phyloP scores from a whole-genome alignment of 1,284 basidiomycete genomes.

The Anthracocystis walkeri region DNA sequence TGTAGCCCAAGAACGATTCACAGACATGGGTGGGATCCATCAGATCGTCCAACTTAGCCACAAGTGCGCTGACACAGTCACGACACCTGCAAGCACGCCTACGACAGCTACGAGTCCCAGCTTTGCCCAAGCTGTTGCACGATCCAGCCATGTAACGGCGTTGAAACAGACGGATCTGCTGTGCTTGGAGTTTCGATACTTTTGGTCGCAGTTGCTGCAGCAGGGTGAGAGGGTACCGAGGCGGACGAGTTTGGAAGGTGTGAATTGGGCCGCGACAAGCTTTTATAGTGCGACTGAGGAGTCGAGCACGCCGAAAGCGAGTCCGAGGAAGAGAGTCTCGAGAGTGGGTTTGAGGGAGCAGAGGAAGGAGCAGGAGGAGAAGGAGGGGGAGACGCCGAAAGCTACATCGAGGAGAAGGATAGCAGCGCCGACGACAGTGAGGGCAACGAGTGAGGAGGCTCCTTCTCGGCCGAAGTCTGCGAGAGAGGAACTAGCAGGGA shows the following conservation, averaged over 20 bases:
- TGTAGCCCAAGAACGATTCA: constrained; percentile 29
- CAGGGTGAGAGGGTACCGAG: constrained; percentile 12
- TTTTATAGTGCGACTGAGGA: constrained; percentile 10
- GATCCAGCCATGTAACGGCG: constrained; percentile 17
- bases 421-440: constrained; percentile 10
- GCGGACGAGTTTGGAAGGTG: constrained; percentile 4
- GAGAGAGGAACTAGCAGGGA: background rate
- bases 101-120: constrained; percentile 1
- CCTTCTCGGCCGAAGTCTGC: constrained; percentile 10
- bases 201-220: constrained; percentile 41
- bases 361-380: constrained; percentile 12
- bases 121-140: constrained; percentile 3
- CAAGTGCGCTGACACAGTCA: constrained; percentile 46
- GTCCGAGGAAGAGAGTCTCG: constrained; percentile 17
- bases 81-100: constrained; percentile 22
- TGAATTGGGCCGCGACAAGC: constrained; percentile 8
- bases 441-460: constrained; percentile 43
- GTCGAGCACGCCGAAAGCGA: constrained; percentile 32
- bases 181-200: constrained; percentile 52
- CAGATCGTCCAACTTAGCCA: constrained; percentile 49
- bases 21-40: constrained; percentile 47
- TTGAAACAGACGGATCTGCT: constrained; percentile 50
- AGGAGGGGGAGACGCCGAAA: constrained; percentile 20
- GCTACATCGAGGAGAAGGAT: constrained; percentile 13
- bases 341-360: constrained; percentile 5